Percentiles rank a stretch among this genome's conserved stretches.
These are phyloP conservation scores for Puccinia novopanici DNA, from an alignment of 1,284 basidiomycete species.

Conservation along the genomic window DNA sequence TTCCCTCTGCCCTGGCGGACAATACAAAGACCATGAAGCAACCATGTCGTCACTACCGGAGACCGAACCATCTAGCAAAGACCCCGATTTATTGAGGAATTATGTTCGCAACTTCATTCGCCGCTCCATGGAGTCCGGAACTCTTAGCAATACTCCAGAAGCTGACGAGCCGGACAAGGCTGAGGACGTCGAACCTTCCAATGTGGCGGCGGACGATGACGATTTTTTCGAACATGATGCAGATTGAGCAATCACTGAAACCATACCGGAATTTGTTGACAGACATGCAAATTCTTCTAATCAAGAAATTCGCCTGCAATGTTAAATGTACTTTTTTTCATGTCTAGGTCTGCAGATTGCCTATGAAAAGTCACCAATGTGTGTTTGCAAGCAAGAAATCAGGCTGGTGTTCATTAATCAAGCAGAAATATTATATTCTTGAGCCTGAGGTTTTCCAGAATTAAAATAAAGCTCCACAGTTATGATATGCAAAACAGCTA, in stretches of 20 bases:
- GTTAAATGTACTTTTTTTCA: neutral
- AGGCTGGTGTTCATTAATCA: no score
- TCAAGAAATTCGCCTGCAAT: neutral
- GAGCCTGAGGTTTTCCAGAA: no score
- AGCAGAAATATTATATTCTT: no score
- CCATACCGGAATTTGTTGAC: neutral
- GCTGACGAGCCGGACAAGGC: neutral
- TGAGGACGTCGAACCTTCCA: neutral
- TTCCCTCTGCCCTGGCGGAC: slow-evolving; percentile 45
- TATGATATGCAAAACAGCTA: no score
- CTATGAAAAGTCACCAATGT: no score
- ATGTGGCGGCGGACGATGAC: slow-evolving; percentile 13
- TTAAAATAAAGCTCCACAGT: no score
- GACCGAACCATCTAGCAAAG: slow-evolving; percentile 32
- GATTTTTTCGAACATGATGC: slow-evolving; percentile 22
- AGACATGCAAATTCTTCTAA: neutral
- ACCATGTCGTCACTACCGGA: slow-evolving; percentile 10
- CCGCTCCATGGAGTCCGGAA: slow-evolving; percentile 33
- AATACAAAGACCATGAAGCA: slow-evolving; percentile 27
- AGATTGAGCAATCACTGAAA: neutral
- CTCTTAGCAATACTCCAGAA: slow-evolving; percentile 22
- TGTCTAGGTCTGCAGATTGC: no score
- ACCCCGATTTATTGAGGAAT: slow-evolving; percentile 34
- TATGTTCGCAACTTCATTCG: slow-evolving; percentile 38
- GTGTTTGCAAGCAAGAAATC: no score